Percentiles rank a stretch among this genome's conserved stretches.
Evolutionary conservation across 176 grass and related monocot genomes (phyloP).

Genomic region (Alopecurus myosuroides): DNA sequence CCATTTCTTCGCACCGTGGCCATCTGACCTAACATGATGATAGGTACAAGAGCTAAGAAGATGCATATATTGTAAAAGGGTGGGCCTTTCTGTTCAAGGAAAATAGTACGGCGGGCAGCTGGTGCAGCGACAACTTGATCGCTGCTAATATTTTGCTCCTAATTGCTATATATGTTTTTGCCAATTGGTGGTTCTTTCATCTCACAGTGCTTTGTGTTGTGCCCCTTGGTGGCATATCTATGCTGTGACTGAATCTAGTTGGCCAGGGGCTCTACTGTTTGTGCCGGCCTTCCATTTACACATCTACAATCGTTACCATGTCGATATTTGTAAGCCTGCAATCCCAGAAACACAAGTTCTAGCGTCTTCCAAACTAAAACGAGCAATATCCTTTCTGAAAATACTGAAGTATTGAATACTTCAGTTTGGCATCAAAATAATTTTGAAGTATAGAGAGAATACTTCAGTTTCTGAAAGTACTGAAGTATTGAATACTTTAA

Average conservation of each 20-base stretch:
- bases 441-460: too few species aligned
- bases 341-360: neutral
- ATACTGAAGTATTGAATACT: too few species aligned
- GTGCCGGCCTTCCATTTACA: neutral
- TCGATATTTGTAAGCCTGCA: neutral
- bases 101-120: neutral
- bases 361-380: too few species aligned
- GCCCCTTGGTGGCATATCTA: neutral
- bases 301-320: neutral
- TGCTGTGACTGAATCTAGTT: neutral
- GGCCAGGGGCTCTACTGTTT: neutral
- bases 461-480: too few species aligned
- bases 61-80: neutral
- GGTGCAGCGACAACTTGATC: neutral
- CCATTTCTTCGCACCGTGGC: constrained; percentile 53
- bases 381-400: neutral
- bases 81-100: neutral
- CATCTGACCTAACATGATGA: constrained; percentile 35
- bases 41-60: neutral
- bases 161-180: neutral
- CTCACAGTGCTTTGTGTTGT: neutral
- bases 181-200: neutral
- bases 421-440: too few species aligned
- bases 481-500: too few species aligned
- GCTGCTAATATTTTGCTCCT: neutral